Evolutionary conservation across 768 basidiomycete species (phyloP).

Genomic region (Naganishia vishniacii): DNA sequence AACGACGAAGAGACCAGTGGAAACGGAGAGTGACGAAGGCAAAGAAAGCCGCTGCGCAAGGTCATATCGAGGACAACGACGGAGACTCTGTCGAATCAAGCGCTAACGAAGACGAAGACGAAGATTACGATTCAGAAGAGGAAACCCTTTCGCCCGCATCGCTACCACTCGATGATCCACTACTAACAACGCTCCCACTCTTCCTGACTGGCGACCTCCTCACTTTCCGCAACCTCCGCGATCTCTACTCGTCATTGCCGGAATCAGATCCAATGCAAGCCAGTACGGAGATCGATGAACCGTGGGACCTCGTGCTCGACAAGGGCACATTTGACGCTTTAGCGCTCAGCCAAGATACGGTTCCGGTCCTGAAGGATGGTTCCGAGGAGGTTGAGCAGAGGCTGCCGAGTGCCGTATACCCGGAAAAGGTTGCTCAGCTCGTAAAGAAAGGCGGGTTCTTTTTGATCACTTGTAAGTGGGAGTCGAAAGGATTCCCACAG

Average conservation of each 20-base stretch:
- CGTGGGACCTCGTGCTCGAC: constrained; percentile 50
- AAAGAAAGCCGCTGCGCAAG: constrained; percentile 26
- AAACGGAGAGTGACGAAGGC: constrained; percentile 15
- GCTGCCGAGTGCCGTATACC: constrained; percentile 47
- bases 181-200: constrained; percentile 1
- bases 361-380: constrained; percentile 25
- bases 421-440: constrained; percentile 42
- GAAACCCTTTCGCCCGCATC: constrained; percentile 4
- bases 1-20: constrained; percentile 24
- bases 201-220: constrained; percentile 17
- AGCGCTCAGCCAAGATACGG: constrained; percentile 40
- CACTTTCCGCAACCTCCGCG: constrained; percentile 16
- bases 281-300: constrained; percentile 26
- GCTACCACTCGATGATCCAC: constrained; percentile 9
- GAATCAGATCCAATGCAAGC: neutral
- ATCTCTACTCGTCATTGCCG: constrained; percentile 4
- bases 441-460: constrained; percentile 48
- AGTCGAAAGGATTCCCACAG: no score
- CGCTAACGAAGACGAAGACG: constrained; percentile 24
- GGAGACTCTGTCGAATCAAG: constrained; percentile 37
- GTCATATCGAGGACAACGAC: constrained; percentile 10
- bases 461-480: constrained; percentile 48
- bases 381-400: constrained; percentile 18
- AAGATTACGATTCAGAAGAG: constrained; percentile 31
- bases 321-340: constrained; percentile 53